A percentile compares a stretch with the other conserved stretches of the same genome.
Evolutionary conservation across 805 yeast species (phyloP).

Genomic region (Ogataea glucozyma): DNA sequence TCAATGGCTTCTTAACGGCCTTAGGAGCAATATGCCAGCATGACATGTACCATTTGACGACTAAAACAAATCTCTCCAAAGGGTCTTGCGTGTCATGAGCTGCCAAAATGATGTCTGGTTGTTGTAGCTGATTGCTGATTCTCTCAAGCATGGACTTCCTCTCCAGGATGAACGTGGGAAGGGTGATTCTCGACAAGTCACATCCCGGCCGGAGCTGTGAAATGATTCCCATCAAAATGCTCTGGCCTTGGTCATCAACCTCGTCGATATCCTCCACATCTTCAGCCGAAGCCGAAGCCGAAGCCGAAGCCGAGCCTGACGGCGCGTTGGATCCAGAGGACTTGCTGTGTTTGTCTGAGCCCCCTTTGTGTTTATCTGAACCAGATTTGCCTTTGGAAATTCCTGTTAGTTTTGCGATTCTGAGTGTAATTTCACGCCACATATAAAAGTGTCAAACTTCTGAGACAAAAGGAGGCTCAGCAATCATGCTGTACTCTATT

Average conservation of each 20-base stretch:
- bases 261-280: slow-evolving; percentile 81
- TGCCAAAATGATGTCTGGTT: slow-evolving; percentile 69
- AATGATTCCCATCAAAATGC: slow-evolving; percentile 81
- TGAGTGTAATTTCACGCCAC: background rate
- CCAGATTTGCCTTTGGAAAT: slow-evolving; percentile 22
- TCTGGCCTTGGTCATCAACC: slow-evolving; percentile 86
- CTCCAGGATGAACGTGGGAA: slow-evolving; percentile 94
- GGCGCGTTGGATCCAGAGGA: background rate
- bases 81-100: slow-evolving; percentile 66
- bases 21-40: slow-evolving; percentile 99
- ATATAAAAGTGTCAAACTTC: background rate
- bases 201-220: slow-evolving; percentile 91
- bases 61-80: slow-evolving; percentile 65
- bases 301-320: background rate
- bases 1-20: slow-evolving; percentile 95
- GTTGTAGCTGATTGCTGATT: slow-evolving; percentile 83
- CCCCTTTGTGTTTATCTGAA: slow-evolving; percentile 21
- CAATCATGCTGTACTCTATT: no score
- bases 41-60: slow-evolving; percentile 87
- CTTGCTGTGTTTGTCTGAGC: slow-evolving; percentile 13
- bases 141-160: slow-evolving; percentile 96
- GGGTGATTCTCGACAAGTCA: slow-evolving; percentile 85
- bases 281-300: slow-evolving; percentile 10
- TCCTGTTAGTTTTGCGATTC: background rate
- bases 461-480: background rate